phyloP scores from a whole-genome alignment of 2,329 filamentous ascomycete genomes.

The Trichophyton equinum region DNA sequence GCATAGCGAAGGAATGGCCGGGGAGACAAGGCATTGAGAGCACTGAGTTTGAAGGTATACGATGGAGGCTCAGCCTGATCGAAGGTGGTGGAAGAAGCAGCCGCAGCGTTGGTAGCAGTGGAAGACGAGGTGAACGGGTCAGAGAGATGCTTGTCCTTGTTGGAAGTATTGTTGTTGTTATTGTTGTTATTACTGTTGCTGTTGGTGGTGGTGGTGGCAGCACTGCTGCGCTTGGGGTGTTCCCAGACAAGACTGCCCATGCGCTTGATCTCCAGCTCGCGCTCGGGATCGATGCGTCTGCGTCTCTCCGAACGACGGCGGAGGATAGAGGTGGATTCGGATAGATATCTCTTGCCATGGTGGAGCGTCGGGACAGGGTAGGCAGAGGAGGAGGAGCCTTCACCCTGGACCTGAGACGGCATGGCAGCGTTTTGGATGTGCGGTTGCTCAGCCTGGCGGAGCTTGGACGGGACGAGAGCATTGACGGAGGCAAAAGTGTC shows the following conservation, averaged over 20 bases:
- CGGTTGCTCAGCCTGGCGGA: background rate
- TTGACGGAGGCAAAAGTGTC: slow-evolving; percentile 13
- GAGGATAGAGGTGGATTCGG: slow-evolving; percentile 41
- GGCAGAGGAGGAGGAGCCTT: slow-evolving; percentile 17
- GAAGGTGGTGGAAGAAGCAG: slow-evolving; percentile 24
- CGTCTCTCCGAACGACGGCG: slow-evolving; percentile 66
- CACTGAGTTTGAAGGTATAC: slow-evolving; percentile 66
- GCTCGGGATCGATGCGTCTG: slow-evolving; percentile 58
- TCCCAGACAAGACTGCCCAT: slow-evolving; percentile 54
- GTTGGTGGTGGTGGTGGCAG: slow-evolving; percentile 35
- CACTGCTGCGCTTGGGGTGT: slow-evolving; percentile 50
- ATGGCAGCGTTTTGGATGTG: slow-evolving; percentile 18
- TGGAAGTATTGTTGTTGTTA: no score
- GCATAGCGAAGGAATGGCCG: slow-evolving; percentile 67
- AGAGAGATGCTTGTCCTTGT: slow-evolving; percentile 40
- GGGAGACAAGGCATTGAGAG: slow-evolving; percentile 69
- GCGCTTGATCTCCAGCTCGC: slow-evolving; percentile 78
- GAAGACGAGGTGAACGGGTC: slow-evolving; percentile 56
- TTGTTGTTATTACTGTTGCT: no score
- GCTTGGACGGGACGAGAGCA: slow-evolving; percentile 5
- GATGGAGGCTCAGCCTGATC: slow-evolving; percentile 38
- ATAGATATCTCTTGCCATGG: slow-evolving; percentile 47
- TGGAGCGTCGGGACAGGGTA: slow-evolving; percentile 38
- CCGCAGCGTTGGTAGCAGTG: background rate
- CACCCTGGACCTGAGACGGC: slow-evolving; percentile 24